Evolutionary conservation across 768 basidiomycete genomes (phyloP).

Genomic region (Kwoniella dejecticola): DNA sequence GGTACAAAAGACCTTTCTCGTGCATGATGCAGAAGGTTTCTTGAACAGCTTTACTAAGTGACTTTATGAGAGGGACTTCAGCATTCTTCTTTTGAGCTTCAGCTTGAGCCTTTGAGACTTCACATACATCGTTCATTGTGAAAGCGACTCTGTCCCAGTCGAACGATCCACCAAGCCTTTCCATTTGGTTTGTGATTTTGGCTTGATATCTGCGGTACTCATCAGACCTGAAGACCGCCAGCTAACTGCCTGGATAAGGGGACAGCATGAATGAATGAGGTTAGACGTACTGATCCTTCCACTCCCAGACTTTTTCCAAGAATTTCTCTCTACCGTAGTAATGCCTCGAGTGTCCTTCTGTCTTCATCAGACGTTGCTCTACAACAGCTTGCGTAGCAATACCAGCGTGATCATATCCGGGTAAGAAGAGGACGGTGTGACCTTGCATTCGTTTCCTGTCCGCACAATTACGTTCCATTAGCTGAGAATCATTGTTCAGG

Average conservation of each 20-base stretch:
- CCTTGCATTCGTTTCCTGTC: constrained; percentile 93
- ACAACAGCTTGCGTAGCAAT: constrained; percentile 98
- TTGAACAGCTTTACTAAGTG: constrained; percentile 79
- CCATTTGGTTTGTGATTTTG: constrained; percentile 86
- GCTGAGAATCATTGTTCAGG: background rate
- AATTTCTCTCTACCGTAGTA: constrained; percentile 94
- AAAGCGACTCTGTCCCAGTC: constrained; percentile 95
- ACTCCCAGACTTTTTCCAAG: constrained; percentile 84
- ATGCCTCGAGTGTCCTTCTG: constrained; percentile 77
- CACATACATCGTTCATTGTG: constrained; percentile 82
- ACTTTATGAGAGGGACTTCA: constrained; percentile 54
- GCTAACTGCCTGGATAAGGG: no score
- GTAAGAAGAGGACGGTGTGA: constrained; percentile 81
- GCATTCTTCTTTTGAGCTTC: background rate
- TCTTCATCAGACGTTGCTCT: constrained; percentile 85
- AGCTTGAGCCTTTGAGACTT: background rate
- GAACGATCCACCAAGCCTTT: constrained; percentile 85
- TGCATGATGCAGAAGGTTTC: constrained; percentile 89
- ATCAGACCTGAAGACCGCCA: background rate
- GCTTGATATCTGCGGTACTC: constrained; percentile 70
- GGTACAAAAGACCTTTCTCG: constrained; percentile 88
- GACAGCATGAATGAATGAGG: no score
- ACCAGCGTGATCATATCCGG: constrained; percentile 97
- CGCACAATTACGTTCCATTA: constrained; percentile 4
- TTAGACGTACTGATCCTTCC: constrained; percentile 94